Base-by-base conservation (phyloP, 2,329 filamentous ascomycete genomes). In the Fusarium nodosum region DNA sequence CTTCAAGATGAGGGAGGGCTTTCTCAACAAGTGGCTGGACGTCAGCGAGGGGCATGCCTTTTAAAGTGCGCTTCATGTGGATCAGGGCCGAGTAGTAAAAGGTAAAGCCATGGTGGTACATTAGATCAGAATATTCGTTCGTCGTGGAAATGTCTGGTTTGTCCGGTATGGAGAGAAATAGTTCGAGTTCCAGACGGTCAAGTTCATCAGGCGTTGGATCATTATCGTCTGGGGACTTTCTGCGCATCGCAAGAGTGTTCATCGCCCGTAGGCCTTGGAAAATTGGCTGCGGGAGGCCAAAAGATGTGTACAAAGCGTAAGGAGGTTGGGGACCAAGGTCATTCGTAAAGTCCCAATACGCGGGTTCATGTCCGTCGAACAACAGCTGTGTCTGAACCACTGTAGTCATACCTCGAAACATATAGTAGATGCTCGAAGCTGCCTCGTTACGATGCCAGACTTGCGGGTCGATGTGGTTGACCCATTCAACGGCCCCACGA, bases 21-120 rank as follows among this genome's bases (percentile, higher is more conserved):
- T 74, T 73, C 52, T 73, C 71, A 41, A 74, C 57, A 13, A 74
- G 57, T 3, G 70, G 60, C 33, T 74, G 72, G 9, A 74, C 72
- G 1, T 73, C 66, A 22, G 60, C 56, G 18, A 74, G 51, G 1
- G 72, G 60, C 10, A 63, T 44, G 12, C 60, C 70, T 13, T 74
- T 74, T 18, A 74, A 20, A 7, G 69, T 73, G 22, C 72, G 72
- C 24, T 74, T 74, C 72, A 74, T 72, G 16, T 74, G 70, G 13
- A 74, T 64, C 18, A 74, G 26, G 0, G 72, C 70, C 4, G 72
- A 64, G 47, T 73, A 74, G 60, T 74, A 74, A 16, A 71, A 74
- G 1, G 64, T 71, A 9, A 61, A 74, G 12, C 72, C 72, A 11
- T 74, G 72, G 12, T 74, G 66, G 6, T 74, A 74, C 2, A 74